Conservation (phyloP, 352 stramenopile genomes). For the Pythium periplocum region DNA sequence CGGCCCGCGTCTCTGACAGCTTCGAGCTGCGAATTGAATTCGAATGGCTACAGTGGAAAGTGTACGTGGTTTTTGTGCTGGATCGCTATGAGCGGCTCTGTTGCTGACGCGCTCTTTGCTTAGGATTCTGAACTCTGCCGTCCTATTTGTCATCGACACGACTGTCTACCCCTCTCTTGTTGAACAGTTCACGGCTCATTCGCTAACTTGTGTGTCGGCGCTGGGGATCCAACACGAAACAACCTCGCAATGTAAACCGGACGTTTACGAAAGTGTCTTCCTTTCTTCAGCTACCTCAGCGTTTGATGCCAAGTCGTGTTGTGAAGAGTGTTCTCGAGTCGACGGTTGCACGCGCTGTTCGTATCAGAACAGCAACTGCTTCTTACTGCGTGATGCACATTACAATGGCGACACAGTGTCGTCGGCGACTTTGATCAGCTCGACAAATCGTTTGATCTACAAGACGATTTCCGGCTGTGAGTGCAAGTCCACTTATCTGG, state of each 20-base stretch:
- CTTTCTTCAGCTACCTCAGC: neutral
- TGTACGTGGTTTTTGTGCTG: constrained; percentile 3
- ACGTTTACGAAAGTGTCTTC: constrained; percentile 5
- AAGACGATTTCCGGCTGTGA: constrained; percentile 10
- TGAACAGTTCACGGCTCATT: constrained; percentile 4
- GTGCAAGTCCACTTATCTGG: constrained; percentile 10
- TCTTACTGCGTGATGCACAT: constrained; percentile 9
- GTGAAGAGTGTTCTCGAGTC: constrained; percentile 6
- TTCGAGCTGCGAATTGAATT: constrained; percentile 4
- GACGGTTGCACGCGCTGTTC: constrained; percentile 14
- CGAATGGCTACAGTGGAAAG: constrained; percentile 6
- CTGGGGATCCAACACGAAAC: constrained; percentile 5
- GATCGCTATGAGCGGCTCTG: neutral
- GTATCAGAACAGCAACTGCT: constrained; percentile 6
- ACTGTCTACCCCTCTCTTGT: neutral
- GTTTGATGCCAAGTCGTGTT: constrained; percentile 6
- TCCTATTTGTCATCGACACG: too few species aligned
- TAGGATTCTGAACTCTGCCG: neutral
- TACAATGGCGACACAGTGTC: neutral
- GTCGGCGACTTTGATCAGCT: neutral
- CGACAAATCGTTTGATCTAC: constrained; percentile 4
- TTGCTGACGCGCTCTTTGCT: neutral
- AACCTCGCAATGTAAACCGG: neutral
- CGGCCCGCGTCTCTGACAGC: neutral
- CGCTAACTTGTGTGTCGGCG: constrained; percentile 8